Percentiles rank a stretch among this genome's conserved stretches.
Evolutionary conservation across 1,284 basidiomycete species (phyloP).

Genomic region (Leccinum fallax): DNA sequence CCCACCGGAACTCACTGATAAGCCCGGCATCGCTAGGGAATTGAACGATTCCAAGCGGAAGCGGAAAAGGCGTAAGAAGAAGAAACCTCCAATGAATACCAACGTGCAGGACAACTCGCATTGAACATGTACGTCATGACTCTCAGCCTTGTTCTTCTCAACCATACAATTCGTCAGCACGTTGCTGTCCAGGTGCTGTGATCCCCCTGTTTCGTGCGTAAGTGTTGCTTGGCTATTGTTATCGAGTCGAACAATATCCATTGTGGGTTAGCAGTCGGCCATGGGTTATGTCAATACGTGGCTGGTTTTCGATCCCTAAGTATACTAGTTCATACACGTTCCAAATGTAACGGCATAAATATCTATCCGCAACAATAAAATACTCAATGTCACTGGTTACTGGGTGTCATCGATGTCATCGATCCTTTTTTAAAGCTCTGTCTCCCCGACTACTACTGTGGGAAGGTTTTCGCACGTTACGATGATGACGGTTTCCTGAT

Average conservation of each 20-base stretch:
- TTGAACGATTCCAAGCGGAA: slow-evolving; percentile 44
- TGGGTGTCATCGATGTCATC: background rate
- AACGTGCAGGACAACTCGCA: slow-evolving; percentile 16
- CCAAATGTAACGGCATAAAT: slow-evolving; percentile 24
- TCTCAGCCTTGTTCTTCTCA: background rate
- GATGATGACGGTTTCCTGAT: slow-evolving; percentile 5
- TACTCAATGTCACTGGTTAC: slow-evolving; percentile 15
- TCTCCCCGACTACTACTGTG: slow-evolving; percentile 11
- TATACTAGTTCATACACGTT: background rate
- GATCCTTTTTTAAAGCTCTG: slow-evolving; percentile 8
- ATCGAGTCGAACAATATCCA: slow-evolving; percentile 3
- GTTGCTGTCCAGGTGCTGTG: slow-evolving; percentile 1
- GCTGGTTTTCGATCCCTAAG: background rate
- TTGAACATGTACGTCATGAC: slow-evolving; percentile 24
- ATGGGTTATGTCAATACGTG: background rate
- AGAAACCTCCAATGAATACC: slow-evolving; percentile 40
- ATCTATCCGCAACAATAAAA: slow-evolving; percentile 21
- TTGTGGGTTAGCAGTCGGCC: background rate
- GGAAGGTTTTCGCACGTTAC: slow-evolving; percentile 25
- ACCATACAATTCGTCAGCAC: slow-evolving; percentile 1
- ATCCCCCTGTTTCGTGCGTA: background rate
- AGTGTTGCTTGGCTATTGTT: background rate
- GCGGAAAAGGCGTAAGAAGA: slow-evolving; percentile 57
- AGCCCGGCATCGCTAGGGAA: slow-evolving; percentile 35
- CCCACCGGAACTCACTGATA: slow-evolving; percentile 40